Base-by-base conservation (phyloP, 352 stramenopile species). In the Pythium dissimile region DNA sequence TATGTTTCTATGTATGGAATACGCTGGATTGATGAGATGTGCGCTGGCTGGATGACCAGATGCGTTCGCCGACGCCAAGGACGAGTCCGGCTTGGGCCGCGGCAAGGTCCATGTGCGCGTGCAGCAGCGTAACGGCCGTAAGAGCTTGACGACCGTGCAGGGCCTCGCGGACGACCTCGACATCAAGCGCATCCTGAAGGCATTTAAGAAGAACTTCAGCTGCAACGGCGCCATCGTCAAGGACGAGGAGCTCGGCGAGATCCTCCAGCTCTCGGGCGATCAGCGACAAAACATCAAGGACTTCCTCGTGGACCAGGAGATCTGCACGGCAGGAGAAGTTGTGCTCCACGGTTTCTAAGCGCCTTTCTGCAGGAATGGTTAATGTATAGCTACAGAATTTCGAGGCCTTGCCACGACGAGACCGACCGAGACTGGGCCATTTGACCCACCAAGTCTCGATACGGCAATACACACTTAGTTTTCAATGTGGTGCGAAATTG, bases 181-280 rank as follows among this genome's bases (percentile, higher is more conserved):
- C 71, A 81, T 99, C 48, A 99, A 99, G 84, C 86, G 96, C 51
- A 99, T 99, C 78, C 95, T 98, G 63, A 99, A 99, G 80, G 97
- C 97, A 44, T 99, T 99, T 72, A 99, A 99, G 89, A 99, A 99
- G 85, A 99, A 99, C 78, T 99, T 99, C 72, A 98, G 89, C 71
- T 99, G 97, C 83, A 99, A 99, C 82, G 97, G 97, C 53, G 96
- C 96, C 52, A 95, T 99, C 34, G 95, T 98, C 48, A 98, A 99
- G 67, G 97, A 99, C 74, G 88, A 98, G 50, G 96, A 99, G 64
- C 75, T 95, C 28, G 90, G 95, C 49, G 97, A 99, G 72, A 97
- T 99, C 67, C 98, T 99, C 74, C 97, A 99, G 77, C 84, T 99
- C 31, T 98, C 94, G 46, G 97, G 97, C 53, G 97, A 99, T 84